Evolutionary conservation across 163 green algal genomes (phyloP).

Genomic region (Scenedesmus sp.): DNA sequence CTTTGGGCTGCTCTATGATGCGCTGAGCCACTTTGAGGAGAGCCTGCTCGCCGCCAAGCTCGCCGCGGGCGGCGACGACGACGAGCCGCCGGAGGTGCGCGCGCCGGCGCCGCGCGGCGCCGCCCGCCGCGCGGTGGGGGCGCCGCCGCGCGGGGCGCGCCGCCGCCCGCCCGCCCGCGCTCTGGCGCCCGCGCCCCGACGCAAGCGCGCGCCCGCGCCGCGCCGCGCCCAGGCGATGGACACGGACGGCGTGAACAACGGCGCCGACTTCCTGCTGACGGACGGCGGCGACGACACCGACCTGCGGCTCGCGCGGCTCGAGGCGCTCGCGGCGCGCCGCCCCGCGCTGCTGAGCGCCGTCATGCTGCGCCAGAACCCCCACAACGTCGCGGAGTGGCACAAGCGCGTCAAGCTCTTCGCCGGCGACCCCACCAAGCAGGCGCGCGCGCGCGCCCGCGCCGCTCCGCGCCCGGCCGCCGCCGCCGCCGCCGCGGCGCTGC

Average conservation of each 20-base stretch:
- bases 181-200: no score
- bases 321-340: conserved; percentile 88
- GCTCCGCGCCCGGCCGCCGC: no score
- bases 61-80: conserved; percentile 69
- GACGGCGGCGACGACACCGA: conserved; percentile 90
- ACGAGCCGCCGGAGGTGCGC: background rate
- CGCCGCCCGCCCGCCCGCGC: no score
- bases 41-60: conserved; percentile 91
- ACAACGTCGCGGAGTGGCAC: conserved; percentile 99
- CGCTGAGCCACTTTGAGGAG: conserved; percentile 97
- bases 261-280: conserved; percentile 81
- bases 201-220: background rate
- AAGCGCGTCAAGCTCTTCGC: conserved; percentile 96
- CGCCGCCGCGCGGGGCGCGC: no score
- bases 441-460: no score
- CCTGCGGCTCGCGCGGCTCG: conserved; percentile 90
- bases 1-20: conserved; percentile 99
- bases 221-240: background rate
- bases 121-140: no score
- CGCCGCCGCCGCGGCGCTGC: no score
- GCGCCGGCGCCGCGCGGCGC: no score
- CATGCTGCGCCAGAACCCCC: conserved; percentile 98
- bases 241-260: conserved; percentile 63
- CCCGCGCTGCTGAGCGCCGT: conserved; percentile 93
- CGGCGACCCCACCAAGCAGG: conserved; percentile 81